Base-by-base conservation (phyloP, 2,329 filamentous ascomycete species). In the Cytospora piceicola region DNA sequence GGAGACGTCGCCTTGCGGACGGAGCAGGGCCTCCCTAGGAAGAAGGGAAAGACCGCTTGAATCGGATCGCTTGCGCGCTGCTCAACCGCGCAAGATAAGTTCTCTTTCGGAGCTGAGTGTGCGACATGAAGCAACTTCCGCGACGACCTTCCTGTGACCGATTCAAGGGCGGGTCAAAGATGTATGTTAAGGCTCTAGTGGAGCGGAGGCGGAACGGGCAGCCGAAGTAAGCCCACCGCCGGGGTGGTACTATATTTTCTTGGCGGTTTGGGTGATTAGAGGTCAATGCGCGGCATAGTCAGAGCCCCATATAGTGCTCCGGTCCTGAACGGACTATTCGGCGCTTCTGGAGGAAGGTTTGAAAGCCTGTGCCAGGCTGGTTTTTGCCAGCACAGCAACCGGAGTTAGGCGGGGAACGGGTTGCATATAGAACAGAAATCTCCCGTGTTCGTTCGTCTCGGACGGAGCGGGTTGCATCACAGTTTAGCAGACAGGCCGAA, bases 1-100 rank as follows among this genome's bases (percentile, higher is more conserved):
- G 93, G 93, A n/a, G 95, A 99, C 73, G 78, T 90, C 42, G 83
- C 86, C 72, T 82, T 84, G 68, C 85, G 93, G 72, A 85, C 77
- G 71, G 81, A 78, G 29, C 78, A 77, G 67, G 87, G 86, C 4
- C 74, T 88, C 32, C 83, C 85, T 29, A 82, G 81, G 71, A 81
- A 79, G 75, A 77, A 76, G 69, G 58, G 46, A 4, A 69, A 68
- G 61, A 56, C 57, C 34, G 58, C 61, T 46, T 67, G 56, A 53
- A 24, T 22, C 20, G 8, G 15, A 5, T 39, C 4, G 15, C 20
- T 17, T 62, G 30, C 36, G 8, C 5, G 32, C 8, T 49, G 53
- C 39, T 11, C 12, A 20, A 32, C 7, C 27, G 27, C 20, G 3
- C 36, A 49, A 34, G 20, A 34, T 6, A 2, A 22, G n/a, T 15